phyloP scores from a whole-genome alignment of 2,329 filamentous ascomycete genomes.

The Basipetospora chlamydospora region DNA sequence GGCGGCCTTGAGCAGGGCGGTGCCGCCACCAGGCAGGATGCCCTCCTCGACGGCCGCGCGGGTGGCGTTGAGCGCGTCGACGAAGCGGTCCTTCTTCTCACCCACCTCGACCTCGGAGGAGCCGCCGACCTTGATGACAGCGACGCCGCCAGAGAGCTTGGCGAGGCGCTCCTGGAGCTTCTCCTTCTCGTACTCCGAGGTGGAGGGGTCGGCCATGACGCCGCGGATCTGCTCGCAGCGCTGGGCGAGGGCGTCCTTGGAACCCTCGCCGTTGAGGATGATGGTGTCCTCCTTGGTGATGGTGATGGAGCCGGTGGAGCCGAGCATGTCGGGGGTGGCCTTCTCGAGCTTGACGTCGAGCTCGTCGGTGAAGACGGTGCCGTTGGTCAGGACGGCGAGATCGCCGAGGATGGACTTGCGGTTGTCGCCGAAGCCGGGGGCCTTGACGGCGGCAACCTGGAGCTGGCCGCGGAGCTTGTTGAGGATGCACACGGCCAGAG shows the following conservation, averaged over 20 bases:
- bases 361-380: constrained; percentile 95
- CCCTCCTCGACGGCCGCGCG: constrained; percentile 97
- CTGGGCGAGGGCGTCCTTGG: constrained; percentile 85
- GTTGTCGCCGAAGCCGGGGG: constrained; percentile 98
- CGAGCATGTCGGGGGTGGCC: constrained; percentile 88
- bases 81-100: constrained; percentile 99
- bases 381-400: constrained; percentile 88
- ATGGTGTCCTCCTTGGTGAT: constrained; percentile 99
- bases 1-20: constrained; percentile 92
- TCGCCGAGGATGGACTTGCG: constrained; percentile 98
- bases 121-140: constrained; percentile 98
- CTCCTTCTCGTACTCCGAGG: constrained; percentile 99
- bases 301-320: constrained; percentile 93
- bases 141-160: constrained; percentile 97
- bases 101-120: constrained; percentile 96
- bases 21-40: constrained; percentile 96
- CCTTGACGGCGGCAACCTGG: constrained; percentile 97
- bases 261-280: constrained; percentile 89
- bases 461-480: constrained; percentile 99
- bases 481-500: constrained; percentile 94
- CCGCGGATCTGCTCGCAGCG: constrained; percentile 98
- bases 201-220: constrained; percentile 84
- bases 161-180: constrained; percentile 99
- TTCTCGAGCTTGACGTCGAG: constrained; percentile 99
- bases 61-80: constrained; percentile 95